A percentile compares a stretch with the other conserved stretches of the same genome.
Conservation (phyloP, 1,139 yeast genomes). For the Blastobotrys serpentis region DNA sequence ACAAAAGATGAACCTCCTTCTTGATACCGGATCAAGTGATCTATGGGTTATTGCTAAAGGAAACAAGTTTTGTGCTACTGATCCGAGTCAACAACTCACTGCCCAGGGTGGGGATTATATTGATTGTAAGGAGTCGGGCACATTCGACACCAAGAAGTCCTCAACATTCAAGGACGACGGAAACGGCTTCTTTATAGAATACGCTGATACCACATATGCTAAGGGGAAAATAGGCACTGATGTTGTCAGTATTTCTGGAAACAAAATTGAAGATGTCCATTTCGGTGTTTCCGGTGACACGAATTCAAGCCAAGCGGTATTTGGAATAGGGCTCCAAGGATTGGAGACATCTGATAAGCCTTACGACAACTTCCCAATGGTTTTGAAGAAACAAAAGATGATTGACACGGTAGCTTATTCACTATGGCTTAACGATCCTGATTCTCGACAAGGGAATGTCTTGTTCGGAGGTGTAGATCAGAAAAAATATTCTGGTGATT, state of each 20-base stretch:
- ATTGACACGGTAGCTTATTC: conserved; percentile 54
- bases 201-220: conserved; percentile 57
- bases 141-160: conserved; percentile 7
- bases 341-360: conserved; percentile 36
- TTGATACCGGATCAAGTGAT: conserved; percentile 72
- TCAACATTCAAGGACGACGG: conserved; percentile 11
- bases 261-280: conserved; percentile 37
- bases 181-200: conserved; percentile 44
- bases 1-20: conserved; percentile 50
- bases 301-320: conserved; percentile 47
- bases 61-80: neutral
- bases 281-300: conserved; percentile 49
- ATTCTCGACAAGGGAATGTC: conserved; percentile 45
- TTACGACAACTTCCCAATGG: conserved; percentile 22
- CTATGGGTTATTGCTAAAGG: conserved; percentile 53
- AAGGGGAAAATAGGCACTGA: conserved; percentile 52
- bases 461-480: conserved; percentile 62
- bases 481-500: conserved; percentile 49
- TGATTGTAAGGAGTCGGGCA: conserved; percentile 2
- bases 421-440: conserved; percentile 48
- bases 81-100: neutral
- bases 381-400: conserved; percentile 46
- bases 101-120: neutral
- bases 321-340: conserved; percentile 52
- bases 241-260: conserved; percentile 40